Evolutionary conservation across 1,139 yeast genomes (phyloP), one percentile per base, ranked within the genome.

Genomic region (Pichia sp.): DNA sequence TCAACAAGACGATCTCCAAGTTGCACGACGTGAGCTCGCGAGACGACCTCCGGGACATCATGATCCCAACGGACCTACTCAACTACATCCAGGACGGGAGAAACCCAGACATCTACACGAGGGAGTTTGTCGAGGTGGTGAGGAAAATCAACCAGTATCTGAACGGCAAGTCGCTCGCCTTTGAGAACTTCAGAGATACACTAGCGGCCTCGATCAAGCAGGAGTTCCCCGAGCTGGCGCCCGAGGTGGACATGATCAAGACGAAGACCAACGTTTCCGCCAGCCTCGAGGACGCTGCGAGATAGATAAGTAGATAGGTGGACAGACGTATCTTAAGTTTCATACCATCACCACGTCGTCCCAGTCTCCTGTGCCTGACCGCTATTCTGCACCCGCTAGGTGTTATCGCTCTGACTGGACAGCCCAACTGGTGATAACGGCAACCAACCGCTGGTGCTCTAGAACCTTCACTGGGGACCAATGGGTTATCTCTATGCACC

Each of bases 81-180:
- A 84, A 85, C 58, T 87, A 93, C 67, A 89, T 93, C 49, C 98
- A 93, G 67, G 96, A 91, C 64, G 99, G 99, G 2, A 77, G 99
- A 61, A 93, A 93, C 67, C 99, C 99, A 0, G 98, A 93, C 67
- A 92, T 93, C 49, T 93, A 93, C 70, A 91, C 98, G 0, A 78
- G 99, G 67, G 99, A 95, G 71, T 93, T 93, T 71, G 90, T 92
- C 10, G 99, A 93, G 69, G 89, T 93, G 46, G 86, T 93, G 24
- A 85, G 92, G 33, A 85, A 89, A 63, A 85, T 91, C 58, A 93
- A 93, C 68, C 97, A 95, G 64, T 81, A 86, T 60, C 76, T 93
- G 58, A 82, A 91, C 67, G 99, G 97, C 9, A 89, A 89, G 69
- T 83, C 84, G 77, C 65, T 73, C 46, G 91, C 86, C 0, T 78